Evolutionary conservation across 2,329 filamentous ascomycete genomes (phyloP), one percentile per base, ranked within the genome.

Genomic region (Paecilomyces niveus): DNA sequence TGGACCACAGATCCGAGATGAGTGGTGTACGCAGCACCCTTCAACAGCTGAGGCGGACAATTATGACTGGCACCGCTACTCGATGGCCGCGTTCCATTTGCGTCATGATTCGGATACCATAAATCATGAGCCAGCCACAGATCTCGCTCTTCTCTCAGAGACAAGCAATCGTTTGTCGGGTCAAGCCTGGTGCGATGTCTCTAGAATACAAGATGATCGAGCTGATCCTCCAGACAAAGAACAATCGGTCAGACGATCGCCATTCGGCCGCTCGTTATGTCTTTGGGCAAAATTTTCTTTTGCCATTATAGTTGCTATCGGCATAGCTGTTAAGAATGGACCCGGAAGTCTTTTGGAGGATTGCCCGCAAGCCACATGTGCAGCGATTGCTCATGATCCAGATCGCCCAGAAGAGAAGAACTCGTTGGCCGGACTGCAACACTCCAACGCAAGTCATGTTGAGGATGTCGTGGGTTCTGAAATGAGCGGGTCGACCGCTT

Each of bases 281-380:
- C 65, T 80, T 39, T 81, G 79, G 79, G 67, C 78, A 35, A 78
- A 76, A 60, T 80, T 81, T 62, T 78, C 74, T 9, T 65, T 80
- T 54, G 77, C 77, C 13, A 68, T 81, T 51, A 74, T 78, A 49
- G 70, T 80, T 59, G 79, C 78, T 11, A 71, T 81, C 51, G 78
- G 78, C n/a, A 70, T 78, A 2, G 79, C 79, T 7, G 71, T 81
- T 51, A 75, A 72, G 54, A 70, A 79, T 56, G 79, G 79, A 1
- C 79, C 79, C 15, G 76, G 67, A 15, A 70, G 67, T 55, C 67
- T 80, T 61, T 58, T 80, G 53, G 53, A 54, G 49, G 52, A 32
- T 15, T 6, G 24, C 21, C 29, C 55, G n/a, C 45, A n/a, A 4
- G 26, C 10, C 26, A 22, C 4, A 52, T 52, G 3, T 18, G 39